Evolutionary conservation across 1,139 yeast genomes (phyloP), one percentile per base, ranked within the genome.

Genomic region (Kodamaea alishanica): DNA sequence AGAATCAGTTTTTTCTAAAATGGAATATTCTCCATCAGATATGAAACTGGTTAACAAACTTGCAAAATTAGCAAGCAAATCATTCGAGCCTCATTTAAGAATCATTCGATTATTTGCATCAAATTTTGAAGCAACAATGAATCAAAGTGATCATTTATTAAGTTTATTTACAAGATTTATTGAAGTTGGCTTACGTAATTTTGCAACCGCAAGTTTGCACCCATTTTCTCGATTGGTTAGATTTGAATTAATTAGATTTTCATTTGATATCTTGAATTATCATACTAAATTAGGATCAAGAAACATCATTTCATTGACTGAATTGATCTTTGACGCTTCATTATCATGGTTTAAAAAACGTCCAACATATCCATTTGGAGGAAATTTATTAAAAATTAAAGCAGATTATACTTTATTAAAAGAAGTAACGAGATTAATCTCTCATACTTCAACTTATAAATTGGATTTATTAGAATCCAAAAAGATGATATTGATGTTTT

Each of bases 1-100:
- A 1, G 70, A 70, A 36, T 84, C 95, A 6, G 88, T 83, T 42
- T 84, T 71, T 54, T 66, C 75, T 46, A 73, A 70, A 43, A 92
- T 92, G 98, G 95, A 87, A 50, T 94, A 94, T 55, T 70, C 89
- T 1, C 97, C 98, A 10, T 81, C 95, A 37, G 83, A 85, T 61
- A 81, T 79, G 49, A 70, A 70, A 32, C 72, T 67, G 7, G 71
- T 82, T n/a, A 75, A 78, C 43, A 74, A 74, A 46, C 61, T 69
- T 27, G 79, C 88, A 1, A 60, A 62, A 4, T 46, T 59, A 4
- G 78, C 79, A 0, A 67, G 72, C 6, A 65, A 71, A 38, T 61
- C 70, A n/a, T 70, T 88, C 50, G 83, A 81, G 41, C 87, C 95
- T 0, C 97, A 92, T 58, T 63, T 78, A 36, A 73, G 75, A 46